These are phyloP conservation scores for Ganoderma resinaceum DNA, from an alignment of 1,284 basidiomycete genomes.

Conservation along the genomic window DNA sequence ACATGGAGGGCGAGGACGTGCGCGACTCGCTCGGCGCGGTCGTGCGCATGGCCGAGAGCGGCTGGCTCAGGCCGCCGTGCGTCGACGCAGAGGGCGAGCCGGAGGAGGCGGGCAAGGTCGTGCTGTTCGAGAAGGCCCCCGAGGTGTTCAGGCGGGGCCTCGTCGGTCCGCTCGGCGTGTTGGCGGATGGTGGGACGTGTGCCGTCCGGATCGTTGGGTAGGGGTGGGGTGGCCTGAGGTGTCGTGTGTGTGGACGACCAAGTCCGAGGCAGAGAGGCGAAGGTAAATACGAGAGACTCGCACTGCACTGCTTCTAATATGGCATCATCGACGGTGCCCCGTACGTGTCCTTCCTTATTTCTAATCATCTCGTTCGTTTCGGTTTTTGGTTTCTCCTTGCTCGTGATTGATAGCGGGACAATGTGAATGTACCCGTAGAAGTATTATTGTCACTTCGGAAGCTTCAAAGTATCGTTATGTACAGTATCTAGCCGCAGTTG, in stretches of 20 bases:
- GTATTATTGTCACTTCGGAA: neutral
- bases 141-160: constrained; percentile 49
- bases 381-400: neutral
- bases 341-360: neutral
- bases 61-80: constrained; percentile 37
- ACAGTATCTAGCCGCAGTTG: neutral
- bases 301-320: too few species aligned
- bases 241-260: neutral
- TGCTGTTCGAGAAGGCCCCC: constrained; percentile 67
- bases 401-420: constrained; percentile 2
- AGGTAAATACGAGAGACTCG: neutral
- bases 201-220: constrained; percentile 42
- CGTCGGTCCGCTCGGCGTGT: constrained; percentile 36
- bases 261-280: neutral
- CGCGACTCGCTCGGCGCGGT: constrained; percentile 68
- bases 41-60: constrained; percentile 52
- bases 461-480: neutral
- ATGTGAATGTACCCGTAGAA: constrained; percentile 2
- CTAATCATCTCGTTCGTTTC: neutral
- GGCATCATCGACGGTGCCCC: neutral
- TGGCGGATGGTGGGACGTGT: constrained; percentile 44
- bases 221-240: neutral
- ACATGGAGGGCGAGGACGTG: constrained; percentile 81
- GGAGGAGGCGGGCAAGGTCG: constrained; percentile 42
- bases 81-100: constrained; percentile 47